Conservation (phyloP, 306 rosid genomes). For the apple (Malus domestica) region ASM211411v1 NC_041799.1:22478501-22479000, state of each 20-base stretch:
- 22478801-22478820: neutral
- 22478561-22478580: neutral
- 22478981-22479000: neutral
- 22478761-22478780: neutral
- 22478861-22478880: neutral
- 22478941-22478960: neutral
- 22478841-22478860: neutral
- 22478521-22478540: neutral
- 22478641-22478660: constrained; percentile 36
- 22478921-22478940: neutral
- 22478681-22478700: constrained; percentile 24
- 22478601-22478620: neutral
- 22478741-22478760: neutral
- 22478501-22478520: neutral
- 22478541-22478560: neutral
- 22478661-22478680: constrained; percentile 24
- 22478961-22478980: neutral
- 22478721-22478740: neutral
- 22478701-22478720: constrained; percentile 41
- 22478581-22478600: neutral
- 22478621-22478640: constrained; percentile 32
- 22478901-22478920: too few species aligned
- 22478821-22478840: too few species aligned
- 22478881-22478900: neutral
- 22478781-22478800: neutral